A percentile compares a stretch with the other conserved stretches of the same genome.
Conservation (phyloP, 2,329 filamentous ascomycete species). For the Emmonsia crescens region DNA sequence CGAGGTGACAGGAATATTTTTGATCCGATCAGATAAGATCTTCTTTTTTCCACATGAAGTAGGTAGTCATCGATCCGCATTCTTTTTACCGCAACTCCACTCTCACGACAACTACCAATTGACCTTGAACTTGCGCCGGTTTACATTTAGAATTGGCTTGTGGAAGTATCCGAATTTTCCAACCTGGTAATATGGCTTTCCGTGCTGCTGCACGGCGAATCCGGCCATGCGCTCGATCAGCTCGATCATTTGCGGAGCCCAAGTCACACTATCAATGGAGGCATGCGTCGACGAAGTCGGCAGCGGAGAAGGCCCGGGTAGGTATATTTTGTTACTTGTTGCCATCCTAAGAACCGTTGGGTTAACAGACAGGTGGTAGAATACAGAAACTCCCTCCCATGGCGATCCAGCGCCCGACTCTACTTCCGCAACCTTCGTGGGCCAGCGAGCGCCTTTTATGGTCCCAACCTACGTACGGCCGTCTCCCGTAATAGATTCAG, state of each 20-base stretch:
- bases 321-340: not conserved
- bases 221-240: not conserved
- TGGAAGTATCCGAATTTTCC: not conserved
- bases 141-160: not conserved
- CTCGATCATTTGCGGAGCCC: not conserved
- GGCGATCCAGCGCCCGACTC: constrained; percentile 66
- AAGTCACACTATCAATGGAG: constrained; percentile 6
- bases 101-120: not conserved
- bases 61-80: not conserved
- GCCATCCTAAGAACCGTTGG: not conserved
- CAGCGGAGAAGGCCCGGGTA: not conserved
- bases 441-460: constrained; percentile 76
- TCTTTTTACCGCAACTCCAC: not conserved
- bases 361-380: constrained; percentile 2
- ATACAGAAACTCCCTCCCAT: constrained; percentile 49
- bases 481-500: constrained; percentile 77
- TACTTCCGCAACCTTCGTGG: constrained; percentile 61
- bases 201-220: not conserved
- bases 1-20: not conserved
- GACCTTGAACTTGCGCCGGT: not conserved
- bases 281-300: not conserved
- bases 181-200: not conserved
- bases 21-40: constrained; percentile 4
- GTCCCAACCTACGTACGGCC: constrained; percentile 90
- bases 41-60: not conserved